A percentile compares a stretch with the other conserved stretches of the same genome.
Conservation (phyloP, 1,284 basidiomycete genomes). For the Trametes polyzona region DNA sequence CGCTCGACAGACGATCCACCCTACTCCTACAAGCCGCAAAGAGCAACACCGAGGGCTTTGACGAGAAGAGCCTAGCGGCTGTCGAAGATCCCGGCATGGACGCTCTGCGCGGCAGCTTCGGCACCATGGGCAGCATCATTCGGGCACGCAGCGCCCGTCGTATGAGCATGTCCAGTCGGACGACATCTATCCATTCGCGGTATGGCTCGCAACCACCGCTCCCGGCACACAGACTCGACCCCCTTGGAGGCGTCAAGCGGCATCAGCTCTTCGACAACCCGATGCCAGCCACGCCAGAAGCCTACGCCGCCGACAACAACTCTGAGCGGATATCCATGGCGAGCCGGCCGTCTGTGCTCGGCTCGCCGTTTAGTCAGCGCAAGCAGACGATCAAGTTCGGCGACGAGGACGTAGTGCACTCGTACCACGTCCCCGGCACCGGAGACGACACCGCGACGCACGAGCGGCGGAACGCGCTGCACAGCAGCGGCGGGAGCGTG, state of each 20-base stretch:
- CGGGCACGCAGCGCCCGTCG: slow-evolving; percentile 73
- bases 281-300: slow-evolving; percentile 41
- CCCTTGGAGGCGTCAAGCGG: slow-evolving; percentile 56
- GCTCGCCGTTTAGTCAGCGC: slow-evolving; percentile 43
- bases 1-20: slow-evolving; percentile 84
- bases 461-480: slow-evolving; percentile 45
- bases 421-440: slow-evolving; percentile 57
- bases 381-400: slow-evolving; percentile 78
- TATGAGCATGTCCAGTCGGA: slow-evolving; percentile 60
- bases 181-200: slow-evolving; percentile 32
- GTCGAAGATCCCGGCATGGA: slow-evolving; percentile 87
- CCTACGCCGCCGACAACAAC: slow-evolving; percentile 21
- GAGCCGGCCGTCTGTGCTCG: slow-evolving; percentile 28
- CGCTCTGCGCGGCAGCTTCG: slow-evolving; percentile 87
- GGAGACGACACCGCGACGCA: slow-evolving; percentile 54
- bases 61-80: slow-evolving; percentile 59
- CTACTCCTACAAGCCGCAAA: slow-evolving; percentile 82
- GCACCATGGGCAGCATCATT: slow-evolving; percentile 87
- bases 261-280: slow-evolving; percentile 84
- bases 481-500: slow-evolving; percentile 17
- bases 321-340: slow-evolving; percentile 37
- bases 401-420: slow-evolving; percentile 70
- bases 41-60: slow-evolving; percentile 60
- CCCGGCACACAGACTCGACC: slow-evolving; percentile 24
- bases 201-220: slow-evolving; percentile 25